Evolutionary conservation across 2,329 filamentous ascomycete genomes (phyloP).

Genomic region (Cryphonectria carpinicola): DNA sequence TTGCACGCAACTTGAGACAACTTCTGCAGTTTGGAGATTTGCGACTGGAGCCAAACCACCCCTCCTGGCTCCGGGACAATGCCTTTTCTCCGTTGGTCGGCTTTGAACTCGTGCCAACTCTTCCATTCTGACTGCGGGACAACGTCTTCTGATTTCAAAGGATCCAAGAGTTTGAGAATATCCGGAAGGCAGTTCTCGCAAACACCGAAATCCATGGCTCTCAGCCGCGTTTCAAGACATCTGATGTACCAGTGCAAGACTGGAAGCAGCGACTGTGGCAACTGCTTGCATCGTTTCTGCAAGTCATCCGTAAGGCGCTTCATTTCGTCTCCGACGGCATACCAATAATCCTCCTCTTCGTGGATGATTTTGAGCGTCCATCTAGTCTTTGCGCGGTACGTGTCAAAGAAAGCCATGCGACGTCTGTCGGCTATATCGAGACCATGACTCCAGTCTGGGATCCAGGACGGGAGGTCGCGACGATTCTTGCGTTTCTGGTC

Average conservation of each 20-base stretch:
- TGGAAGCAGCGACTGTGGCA: not conserved
- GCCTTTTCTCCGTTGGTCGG: too few relatives aligned
- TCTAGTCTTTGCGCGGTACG: not conserved
- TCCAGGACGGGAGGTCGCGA: slow-evolving; percentile 15
- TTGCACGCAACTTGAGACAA: not conserved
- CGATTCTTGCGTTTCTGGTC: slow-evolving; percentile 22
- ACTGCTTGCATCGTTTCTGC: not conserved
- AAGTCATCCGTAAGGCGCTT: not conserved
- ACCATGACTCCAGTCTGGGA: slow-evolving; percentile 20
- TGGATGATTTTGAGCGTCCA: not conserved
- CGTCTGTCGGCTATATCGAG: slow-evolving; percentile 13
- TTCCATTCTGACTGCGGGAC: not conserved
- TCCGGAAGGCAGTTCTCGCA: not conserved
- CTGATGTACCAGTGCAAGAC: not conserved
- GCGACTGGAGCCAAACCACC: not conserved
- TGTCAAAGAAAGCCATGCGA: not conserved
- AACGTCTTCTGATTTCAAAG: not conserved
- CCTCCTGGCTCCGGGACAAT: too few relatives aligned
- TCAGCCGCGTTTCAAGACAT: not conserved
- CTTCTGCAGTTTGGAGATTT: not conserved
- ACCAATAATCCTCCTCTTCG: not conserved
- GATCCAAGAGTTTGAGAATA: not conserved
- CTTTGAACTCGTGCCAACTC: too few relatives aligned
- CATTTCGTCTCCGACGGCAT: not conserved
- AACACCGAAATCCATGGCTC: not conserved